A percentile compares a stretch with the other conserved stretches of the same genome.
Evolutionary conservation across 2,329 filamentous ascomycete genomes (phyloP).

Genomic region (Albifimbria verrucaria): DNA sequence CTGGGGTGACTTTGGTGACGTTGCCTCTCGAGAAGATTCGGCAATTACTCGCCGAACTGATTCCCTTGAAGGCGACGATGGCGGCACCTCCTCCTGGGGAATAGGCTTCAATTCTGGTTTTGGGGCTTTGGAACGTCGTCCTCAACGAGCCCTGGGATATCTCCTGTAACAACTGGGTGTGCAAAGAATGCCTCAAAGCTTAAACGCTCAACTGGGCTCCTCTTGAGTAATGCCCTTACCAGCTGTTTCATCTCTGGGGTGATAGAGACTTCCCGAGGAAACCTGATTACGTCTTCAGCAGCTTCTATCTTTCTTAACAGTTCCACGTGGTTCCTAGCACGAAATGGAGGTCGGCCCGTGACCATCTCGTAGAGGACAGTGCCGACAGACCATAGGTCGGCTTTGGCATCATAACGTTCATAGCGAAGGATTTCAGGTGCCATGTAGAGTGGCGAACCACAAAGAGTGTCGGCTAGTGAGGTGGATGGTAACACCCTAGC

Average conservation of each 20-base stretch:
- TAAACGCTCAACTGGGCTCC: conserved; percentile 79
- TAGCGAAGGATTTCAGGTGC: conserved; percentile 96
- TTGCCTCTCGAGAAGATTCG: conserved; percentile 29
- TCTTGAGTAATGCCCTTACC: conserved; percentile 77
- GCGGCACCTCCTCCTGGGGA: conserved; percentile 24
- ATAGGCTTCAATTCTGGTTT: conserved; percentile 32
- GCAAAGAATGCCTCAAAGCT: conserved; percentile 84
- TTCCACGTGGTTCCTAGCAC: conserved; percentile 92
- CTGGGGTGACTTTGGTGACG: conserved; percentile 36
- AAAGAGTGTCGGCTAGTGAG: conserved; percentile 91
- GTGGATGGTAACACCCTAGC: conserved; percentile 87
- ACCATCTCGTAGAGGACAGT: conserved; percentile 97
- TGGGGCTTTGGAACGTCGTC: conserved; percentile 61
- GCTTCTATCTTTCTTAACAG: conserved; percentile 88
- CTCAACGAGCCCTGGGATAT: conserved; percentile 77
- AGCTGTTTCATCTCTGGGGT: conserved; percentile 76
- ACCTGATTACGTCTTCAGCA: conserved; percentile 80
- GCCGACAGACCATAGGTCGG: conserved; percentile 95
- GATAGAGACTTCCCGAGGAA: conserved; percentile 68
- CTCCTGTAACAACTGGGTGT: conserved; percentile 66
- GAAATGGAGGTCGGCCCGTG: conserved; percentile 83
- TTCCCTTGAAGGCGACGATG: conserved; percentile 19
- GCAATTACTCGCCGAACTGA: conserved; percentile 35
- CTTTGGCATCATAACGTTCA: conserved; percentile 95
- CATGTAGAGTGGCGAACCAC: conserved; percentile 97